Percentiles rank a stretch among this genome's conserved stretches.
Conservation (phyloP, 495 filamentous ascomycete genomes). For the Aspergillus steynii region DNA sequence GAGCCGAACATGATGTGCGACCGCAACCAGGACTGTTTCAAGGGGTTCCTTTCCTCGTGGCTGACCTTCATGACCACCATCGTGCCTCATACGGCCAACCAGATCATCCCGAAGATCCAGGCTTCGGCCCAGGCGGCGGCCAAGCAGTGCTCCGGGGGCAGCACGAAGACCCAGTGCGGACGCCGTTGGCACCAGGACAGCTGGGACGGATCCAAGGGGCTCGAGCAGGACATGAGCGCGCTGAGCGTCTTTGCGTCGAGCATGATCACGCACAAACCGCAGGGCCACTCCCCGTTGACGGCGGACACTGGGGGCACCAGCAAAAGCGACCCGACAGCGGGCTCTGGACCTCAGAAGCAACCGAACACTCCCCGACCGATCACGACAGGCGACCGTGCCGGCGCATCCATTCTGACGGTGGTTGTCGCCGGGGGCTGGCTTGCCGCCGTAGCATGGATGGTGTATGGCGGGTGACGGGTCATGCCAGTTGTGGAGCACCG, state of each 20-base stretch:
- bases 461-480: constrained; percentile 29
- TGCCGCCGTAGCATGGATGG: constrained; percentile 47
- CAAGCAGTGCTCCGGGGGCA: constrained; percentile 54
- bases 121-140: constrained; percentile 62
- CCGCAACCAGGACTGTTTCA: constrained; percentile 71
- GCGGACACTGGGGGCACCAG: constrained; percentile 64
- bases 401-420: constrained; percentile 65
- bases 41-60: constrained; percentile 73
- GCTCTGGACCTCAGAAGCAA: constrained; percentile 32
- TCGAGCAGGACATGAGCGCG: constrained; percentile 62
- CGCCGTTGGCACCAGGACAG: constrained; percentile 49
- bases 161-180: constrained; percentile 50
- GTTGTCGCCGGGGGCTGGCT: constrained; percentile 56
- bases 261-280: constrained; percentile 46
- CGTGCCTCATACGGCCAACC: constrained; percentile 59
- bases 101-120: constrained; percentile 57
- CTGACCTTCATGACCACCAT: constrained; percentile 65
- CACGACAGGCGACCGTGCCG: constrained; percentile 58
- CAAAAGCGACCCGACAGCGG: constrained; percentile 59
- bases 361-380: constrained; percentile 39
- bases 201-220: constrained; percentile 49
- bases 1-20: constrained; percentile 66
- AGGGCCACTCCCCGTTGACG: constrained; percentile 51
- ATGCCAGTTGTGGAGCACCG: background rate
- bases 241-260: constrained; percentile 57